Evolutionary conservation across 495 filamentous ascomycete species (phyloP), one percentile per base, ranked within the genome.

Genomic region (Friedmanniomyces endolithicus): DNA sequence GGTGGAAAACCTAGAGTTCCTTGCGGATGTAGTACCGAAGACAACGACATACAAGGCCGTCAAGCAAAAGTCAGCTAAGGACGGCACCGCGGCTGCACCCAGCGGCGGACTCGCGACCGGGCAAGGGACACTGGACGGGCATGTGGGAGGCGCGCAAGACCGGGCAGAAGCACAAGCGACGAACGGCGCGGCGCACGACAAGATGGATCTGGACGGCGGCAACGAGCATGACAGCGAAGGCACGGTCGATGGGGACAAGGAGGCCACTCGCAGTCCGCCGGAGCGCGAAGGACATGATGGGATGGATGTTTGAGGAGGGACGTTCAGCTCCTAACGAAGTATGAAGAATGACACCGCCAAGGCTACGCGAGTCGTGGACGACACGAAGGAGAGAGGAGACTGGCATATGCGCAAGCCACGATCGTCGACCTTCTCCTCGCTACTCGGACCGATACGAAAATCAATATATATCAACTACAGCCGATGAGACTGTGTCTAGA

Each of bases 1-100:
- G 65, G 81, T 86, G 34, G 90, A 96, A 67, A 92, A 94, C 70
- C 86, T 97, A 53, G 88, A 96, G 64, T 98, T 98, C 69, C 85
- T 97, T 17, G 71, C 85, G 59, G 92, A 97, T 66, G 80, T 96
- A 11, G 82, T 96, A 24, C 92, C 92, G 33, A 85, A 84, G 64
- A 94, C 88, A 8, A 77, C 80, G 9, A 80, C 86, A 14, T 94
- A 80, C 74, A 85, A 84, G 68, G 76, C 86, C 61, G 80, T 82
- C 71, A 94, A 92, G 67, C 79, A 77, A 49, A 64, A 60, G 56
- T 40, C 58, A 17, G 47, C 47, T 17, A 47, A 47, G 23, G 44
- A 47, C 16, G 44, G 19, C 23, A 25, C 6, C 12, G 16, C 19
- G 2, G 16, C 47, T 50, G 16, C 47, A 19, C 19, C 25, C 4